A percentile compares a stretch with the other conserved stretches of the same genome.
These are phyloP conservation scores for Clarireedia monteithiana DNA, from an alignment of 2,329 filamentous ascomycete species.

Conservation along the genomic window DNA sequence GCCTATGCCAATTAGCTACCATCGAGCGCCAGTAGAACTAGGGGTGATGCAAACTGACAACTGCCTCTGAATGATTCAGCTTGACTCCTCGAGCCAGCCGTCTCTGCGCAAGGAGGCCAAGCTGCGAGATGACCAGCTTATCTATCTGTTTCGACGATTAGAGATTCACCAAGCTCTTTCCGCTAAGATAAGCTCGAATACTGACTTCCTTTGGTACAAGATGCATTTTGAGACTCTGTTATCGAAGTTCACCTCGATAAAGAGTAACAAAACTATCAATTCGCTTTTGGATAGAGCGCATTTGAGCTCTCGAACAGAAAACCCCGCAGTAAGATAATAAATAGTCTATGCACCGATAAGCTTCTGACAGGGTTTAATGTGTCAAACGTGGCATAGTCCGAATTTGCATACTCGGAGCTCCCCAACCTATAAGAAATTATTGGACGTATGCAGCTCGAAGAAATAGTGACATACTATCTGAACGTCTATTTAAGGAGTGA, in stretches of 20 bases:
- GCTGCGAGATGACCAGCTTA: slow-evolving; percentile 88
- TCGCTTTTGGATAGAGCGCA: too few relatives aligned
- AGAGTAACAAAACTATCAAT: too few relatives aligned
- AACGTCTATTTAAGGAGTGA: too few relatives aligned
- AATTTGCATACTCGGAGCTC: too few relatives aligned
- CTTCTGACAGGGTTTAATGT: too few relatives aligned
- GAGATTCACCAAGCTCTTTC: background rate
- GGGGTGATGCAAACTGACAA: slow-evolving; percentile 41
- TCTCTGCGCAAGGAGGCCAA: slow-evolving; percentile 80
- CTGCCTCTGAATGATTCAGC: slow-evolving; percentile 85
- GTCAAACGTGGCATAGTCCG: too few relatives aligned
- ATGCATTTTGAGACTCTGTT: slow-evolving; percentile 32
- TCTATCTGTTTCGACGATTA: slow-evolving; percentile 57
- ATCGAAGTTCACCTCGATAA: background rate
- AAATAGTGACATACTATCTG: too few relatives aligned
- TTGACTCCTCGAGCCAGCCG: slow-evolving; percentile 81
- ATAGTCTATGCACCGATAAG: too few relatives aligned
- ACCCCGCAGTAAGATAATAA: too few relatives aligned
- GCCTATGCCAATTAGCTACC: slow-evolving; percentile 40
- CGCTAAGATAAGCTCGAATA: slow-evolving; percentile 8
- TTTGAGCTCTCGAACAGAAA: too few relatives aligned
- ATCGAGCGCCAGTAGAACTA: background rate
- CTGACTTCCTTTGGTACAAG: slow-evolving; percentile 42
- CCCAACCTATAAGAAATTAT: too few relatives aligned
- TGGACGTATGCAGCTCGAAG: too few relatives aligned